Evolutionary conservation across 441 rosid genomes (phyloP).

Genomic region (Euphorbia celastroides): DNA sequence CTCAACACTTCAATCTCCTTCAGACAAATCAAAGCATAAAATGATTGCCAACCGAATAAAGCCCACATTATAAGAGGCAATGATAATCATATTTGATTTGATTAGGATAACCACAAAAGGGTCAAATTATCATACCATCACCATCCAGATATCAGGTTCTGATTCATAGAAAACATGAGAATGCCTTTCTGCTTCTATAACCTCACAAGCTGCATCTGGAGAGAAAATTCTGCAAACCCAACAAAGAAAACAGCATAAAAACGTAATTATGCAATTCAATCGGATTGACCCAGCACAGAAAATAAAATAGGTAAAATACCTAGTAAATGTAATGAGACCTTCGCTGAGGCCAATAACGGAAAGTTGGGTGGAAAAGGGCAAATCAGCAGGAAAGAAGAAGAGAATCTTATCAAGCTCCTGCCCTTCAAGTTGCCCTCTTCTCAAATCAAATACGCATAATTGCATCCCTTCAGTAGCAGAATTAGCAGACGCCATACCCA

Average conservation of each 20-base stretch:
- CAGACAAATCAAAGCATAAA: neutral
- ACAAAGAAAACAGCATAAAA: constrained; percentile 35
- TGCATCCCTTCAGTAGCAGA: constrained; percentile 48
- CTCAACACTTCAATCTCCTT: neutral
- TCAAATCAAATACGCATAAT: constrained; percentile 81
- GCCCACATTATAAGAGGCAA: neutral
- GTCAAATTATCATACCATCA: constrained; percentile 51
- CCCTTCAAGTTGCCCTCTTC: constrained; percentile 93
- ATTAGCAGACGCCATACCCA: constrained; percentile 58
- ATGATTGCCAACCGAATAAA: neutral
- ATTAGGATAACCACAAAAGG: neutral
- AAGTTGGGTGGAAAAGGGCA: constrained; percentile 77
- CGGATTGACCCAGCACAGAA: neutral
- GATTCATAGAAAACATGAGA: constrained; percentile 93
- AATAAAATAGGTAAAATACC: constrained; percentile 28
- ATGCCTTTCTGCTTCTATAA: constrained; percentile 90
- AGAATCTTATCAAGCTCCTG: constrained; percentile 90
- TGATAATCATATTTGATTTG: neutral
- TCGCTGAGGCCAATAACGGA: constrained; percentile 96
- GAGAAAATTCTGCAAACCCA: constrained; percentile 83
- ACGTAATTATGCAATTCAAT: constrained; percentile 37
- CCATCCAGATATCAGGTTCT: constrained; percentile 97
- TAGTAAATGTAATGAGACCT: constrained; percentile 89
- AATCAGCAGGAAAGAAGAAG: constrained; percentile 77
- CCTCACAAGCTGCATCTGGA: constrained; percentile 92